Percentiles rank a stretch among this genome's conserved stretches.
phyloP scores from a whole-genome alignment of 2,329 filamentous ascomycete species.

The Aspergillus ochraceoroseus region DNA sequence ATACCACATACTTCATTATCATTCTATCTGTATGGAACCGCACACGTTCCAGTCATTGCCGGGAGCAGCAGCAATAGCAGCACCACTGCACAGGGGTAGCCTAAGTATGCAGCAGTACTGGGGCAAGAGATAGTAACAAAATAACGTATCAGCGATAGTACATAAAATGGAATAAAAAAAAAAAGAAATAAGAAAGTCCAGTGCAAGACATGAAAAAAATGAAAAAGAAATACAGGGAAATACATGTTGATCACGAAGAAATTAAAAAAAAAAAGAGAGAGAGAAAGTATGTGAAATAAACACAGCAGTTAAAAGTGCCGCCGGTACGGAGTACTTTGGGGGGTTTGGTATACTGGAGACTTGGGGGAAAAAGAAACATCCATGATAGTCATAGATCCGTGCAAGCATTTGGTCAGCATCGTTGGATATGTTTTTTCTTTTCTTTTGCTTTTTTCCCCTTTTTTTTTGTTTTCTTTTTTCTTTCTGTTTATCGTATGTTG shows the following conservation, averaged over 20 bases:
- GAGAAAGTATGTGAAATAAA: not conserved
- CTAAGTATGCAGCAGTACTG: too few relatives aligned
- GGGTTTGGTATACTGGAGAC: not conserved
- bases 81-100: too few relatives aligned
- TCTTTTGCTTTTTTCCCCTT: too few relatives aligned
- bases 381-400: slow-evolving; percentile 15
- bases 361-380: not conserved
- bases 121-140: too few relatives aligned
- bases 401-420: slow-evolving; percentile 15
- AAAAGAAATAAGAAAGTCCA: not conserved
- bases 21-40: slow-evolving; percentile 9
- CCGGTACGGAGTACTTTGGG: too few relatives aligned
- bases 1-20: slow-evolving; percentile 10
- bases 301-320: slow-evolving; percentile 2
- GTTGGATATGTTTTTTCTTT: slow-evolving; percentile 2
- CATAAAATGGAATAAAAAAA: slow-evolving; percentile 4
- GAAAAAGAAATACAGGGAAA: slow-evolving; percentile 2
- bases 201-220: slow-evolving; percentile 2
- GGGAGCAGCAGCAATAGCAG: not conserved
- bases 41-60: slow-evolving; percentile 6
- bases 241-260: not conserved
- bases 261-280: slow-evolving; percentile 3
- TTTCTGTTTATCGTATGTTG: not conserved
- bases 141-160: not conserved
- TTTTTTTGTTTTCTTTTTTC: not conserved